Base-by-base conservation (phyloP, 495 filamentous ascomycete species). In the Parathielavia hyrcaniae region DNA sequence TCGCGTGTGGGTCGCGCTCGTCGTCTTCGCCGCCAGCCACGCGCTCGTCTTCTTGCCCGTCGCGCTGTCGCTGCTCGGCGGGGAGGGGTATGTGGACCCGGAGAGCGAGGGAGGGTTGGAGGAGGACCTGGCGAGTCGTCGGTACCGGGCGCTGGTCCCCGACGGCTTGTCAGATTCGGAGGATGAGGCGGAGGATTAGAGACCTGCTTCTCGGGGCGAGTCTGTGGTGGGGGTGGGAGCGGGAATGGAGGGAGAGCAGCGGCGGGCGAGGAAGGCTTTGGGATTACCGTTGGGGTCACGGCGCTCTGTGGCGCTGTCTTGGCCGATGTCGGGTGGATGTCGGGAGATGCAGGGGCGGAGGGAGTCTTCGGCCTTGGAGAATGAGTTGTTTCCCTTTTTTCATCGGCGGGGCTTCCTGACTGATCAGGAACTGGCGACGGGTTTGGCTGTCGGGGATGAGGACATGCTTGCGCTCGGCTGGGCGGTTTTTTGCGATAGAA, bases 41-140 rank as follows among this genome's bases (percentile, higher is more conserved):
- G 89, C 91, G 12, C 78, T 99, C 16, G 80, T 99, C 3, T 95
- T 96, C 71, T 73, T 99, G 59, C 93, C 93, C 0, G 95, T 97
- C 8, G 88, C 86, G 30, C 77, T 99, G 58, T 92, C 88, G 65
- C 78, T 95, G 41, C 75, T 89, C 57, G 93, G 93, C 12, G 93
- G 93, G 5, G 85, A 87, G 59, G 92, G 92, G 14, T 98, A 93
- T 67, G 73, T 88, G 32, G 90, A 95, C 66, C 83, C 88, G 0
- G 91, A 93, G 62, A 83, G 82, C 32, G 87, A 88, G 30, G 90
- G 89, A 2, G 88, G 92, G 0, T 69, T 97, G 22, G 89, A 91
- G 67, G 89, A 93, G 61, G 91, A 98, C 67, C 74, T 97, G 53
- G 74, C 75, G 0, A 73, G 60, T 40, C 64, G 80, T 19, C 51